phyloP scores from a whole-genome alignment of 73 alveolate species.

The Paramecium sexaurelia region DNA sequence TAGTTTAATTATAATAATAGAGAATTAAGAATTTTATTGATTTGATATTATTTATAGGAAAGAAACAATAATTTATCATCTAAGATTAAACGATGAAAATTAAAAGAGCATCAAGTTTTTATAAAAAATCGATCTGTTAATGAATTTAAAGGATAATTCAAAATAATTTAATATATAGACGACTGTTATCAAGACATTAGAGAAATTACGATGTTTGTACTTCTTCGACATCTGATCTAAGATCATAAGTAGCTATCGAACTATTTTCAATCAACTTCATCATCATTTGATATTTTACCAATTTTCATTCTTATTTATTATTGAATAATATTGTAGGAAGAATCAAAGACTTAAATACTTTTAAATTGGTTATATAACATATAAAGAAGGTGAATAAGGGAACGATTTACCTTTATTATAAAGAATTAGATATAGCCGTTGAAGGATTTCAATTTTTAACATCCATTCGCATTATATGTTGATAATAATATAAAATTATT shows the following conservation, averaged over 20 bases:
- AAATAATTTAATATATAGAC: background rate
- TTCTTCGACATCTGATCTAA: background rate
- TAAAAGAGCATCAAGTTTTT: constrained; percentile 6
- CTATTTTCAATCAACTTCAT: background rate
- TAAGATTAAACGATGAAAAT: constrained; percentile 36
- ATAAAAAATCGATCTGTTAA: background rate
- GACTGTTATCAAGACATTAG: constrained; percentile 5
- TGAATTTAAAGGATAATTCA: background rate
- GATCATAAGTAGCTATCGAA: background rate
- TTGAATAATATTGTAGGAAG: constrained; percentile 43
- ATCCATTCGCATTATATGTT: background rate
- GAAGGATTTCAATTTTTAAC: constrained; percentile 15
- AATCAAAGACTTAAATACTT: background rate
- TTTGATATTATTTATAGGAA: too few species aligned
- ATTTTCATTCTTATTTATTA: background rate
- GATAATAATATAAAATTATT: background rate
- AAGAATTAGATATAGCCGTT: background rate
- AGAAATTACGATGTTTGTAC: constrained; percentile 25
- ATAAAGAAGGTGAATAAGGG: constrained; percentile 11
- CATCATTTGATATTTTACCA: background rate
- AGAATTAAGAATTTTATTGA: too few species aligned
- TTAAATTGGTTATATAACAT: background rate
- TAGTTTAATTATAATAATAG: too few species aligned
- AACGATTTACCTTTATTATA: background rate
- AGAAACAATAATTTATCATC: too few species aligned